A percentile compares a stretch with the other conserved stretches of the same genome.
phyloP scores from a whole-genome alignment of 2,329 filamentous ascomycete genomes.

The Fusarium setosum region DNA sequence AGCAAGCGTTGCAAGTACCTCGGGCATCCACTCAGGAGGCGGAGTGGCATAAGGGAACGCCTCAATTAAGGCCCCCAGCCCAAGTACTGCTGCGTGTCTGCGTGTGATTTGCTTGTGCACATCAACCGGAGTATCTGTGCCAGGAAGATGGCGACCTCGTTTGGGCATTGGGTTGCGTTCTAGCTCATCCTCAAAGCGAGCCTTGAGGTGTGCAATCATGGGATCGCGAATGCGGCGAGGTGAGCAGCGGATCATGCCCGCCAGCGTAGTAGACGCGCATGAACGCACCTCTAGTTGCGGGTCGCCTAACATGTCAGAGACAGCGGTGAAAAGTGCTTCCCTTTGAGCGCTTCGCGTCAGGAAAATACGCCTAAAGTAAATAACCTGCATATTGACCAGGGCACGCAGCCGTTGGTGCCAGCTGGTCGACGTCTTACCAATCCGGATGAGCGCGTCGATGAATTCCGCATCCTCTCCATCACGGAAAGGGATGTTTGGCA shows the following conservation, averaged over 20 bases:
- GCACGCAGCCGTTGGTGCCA: conserved; percentile 97
- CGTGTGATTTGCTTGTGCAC: conserved; percentile 82
- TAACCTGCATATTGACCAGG: conserved; percentile 97
- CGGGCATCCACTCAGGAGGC: conserved; percentile 93
- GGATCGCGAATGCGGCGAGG: conserved; percentile 81
- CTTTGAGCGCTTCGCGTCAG: conserved; percentile 81
- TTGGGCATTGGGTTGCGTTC: conserved; percentile 88
- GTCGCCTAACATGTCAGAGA: conserved; percentile 96
- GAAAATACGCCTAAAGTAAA: conserved; percentile 97
- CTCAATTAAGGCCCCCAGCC: conserved; percentile 89
- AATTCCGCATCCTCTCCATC: conserved; percentile 87
- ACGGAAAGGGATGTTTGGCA: conserved; percentile 94
- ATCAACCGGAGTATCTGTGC: conserved; percentile 77
- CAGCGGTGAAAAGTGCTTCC: conserved; percentile 85
- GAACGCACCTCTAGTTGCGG: conserved; percentile 92
- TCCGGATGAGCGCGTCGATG: conserved; percentile 85
- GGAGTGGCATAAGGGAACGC: conserved; percentile 97
- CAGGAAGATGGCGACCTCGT: conserved; percentile 66
- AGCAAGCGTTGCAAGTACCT: conserved; percentile 87
- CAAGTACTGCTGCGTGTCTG: conserved; percentile 90
- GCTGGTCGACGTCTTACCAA: conserved; percentile 84
- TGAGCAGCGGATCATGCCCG: conserved; percentile 98
- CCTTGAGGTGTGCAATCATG: conserved; percentile 80
- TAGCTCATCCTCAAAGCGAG: conserved; percentile 83
- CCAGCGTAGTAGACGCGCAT: conserved; percentile 90